Conservation (phyloP, 192 early-diverging fungal species). For the Mortierella claussenii region DNA sequence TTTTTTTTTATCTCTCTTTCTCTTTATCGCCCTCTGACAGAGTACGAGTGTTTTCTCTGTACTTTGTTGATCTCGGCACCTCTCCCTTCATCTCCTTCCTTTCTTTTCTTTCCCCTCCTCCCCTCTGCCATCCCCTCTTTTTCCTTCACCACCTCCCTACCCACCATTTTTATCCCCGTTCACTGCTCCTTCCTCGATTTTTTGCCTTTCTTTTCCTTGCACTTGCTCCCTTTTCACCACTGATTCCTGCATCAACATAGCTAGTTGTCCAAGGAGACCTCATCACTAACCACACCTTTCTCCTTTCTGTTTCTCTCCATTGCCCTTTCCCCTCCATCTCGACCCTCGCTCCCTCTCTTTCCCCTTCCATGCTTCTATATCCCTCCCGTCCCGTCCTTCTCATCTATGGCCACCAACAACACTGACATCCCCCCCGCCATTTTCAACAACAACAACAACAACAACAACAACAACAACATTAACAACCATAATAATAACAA, state of each 20-base stretch:
- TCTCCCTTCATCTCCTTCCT: background rate
- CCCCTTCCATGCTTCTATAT: background rate
- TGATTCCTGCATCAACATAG: too few relatives aligned
- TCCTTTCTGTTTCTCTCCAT: background rate
- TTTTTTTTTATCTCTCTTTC: background rate
- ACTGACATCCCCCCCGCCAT: background rate
- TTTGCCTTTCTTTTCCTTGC: too few relatives aligned
- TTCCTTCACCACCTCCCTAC: background rate
- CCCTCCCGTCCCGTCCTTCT: background rate
- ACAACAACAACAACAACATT: conserved; percentile 1
- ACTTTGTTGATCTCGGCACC: too few relatives aligned
- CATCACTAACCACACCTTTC: background rate
- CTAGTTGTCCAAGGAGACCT: background rate
- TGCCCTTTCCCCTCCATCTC: background rate
- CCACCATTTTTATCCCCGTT: background rate
- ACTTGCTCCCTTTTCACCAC: too few relatives aligned
- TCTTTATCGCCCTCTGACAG: too few relatives aligned
- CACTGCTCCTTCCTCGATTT: too few relatives aligned
- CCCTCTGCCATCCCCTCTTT: background rate
- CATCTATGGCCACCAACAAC: conserved; percentile 4
- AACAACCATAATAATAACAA: background rate
- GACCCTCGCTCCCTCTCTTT: background rate
- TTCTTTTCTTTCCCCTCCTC: background rate
- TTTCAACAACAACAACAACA: too few relatives aligned
- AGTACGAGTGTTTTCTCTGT: too few relatives aligned